Base-by-base conservation (phyloP, 768 basidiomycete genomes). In the Mycena pura region DNA sequence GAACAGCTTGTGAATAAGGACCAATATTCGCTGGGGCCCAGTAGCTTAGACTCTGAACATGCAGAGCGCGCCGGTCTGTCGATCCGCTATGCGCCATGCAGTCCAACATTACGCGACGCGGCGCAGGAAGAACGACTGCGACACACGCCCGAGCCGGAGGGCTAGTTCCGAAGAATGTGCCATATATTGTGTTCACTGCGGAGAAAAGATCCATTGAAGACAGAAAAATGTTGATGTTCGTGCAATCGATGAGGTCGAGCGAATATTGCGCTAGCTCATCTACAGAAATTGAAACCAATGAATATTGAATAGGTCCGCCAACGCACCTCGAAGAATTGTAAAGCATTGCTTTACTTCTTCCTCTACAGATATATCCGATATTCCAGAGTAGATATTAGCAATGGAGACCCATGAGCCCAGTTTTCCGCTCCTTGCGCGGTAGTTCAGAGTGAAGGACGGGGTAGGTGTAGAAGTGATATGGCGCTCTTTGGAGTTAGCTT, bases 21-120 rank as follows among this genome's bases (percentile, higher is more conserved):
- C 97, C 97, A 54, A 99, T 99, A 72, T 99, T 99, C 10, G 97
- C 97, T 13, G 97, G 95, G 25, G 96, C 97, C 97, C 97, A 99
- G 70, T 99, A 98, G 74, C 96, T 98, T 63, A 98, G 70, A 9
- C 95, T 84, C 74, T 99, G 97, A 2, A 99, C 97, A 70, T 99
- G 97, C 43, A 99, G 80, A 0, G 93, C 89, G 55, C 85, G 85
- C 41, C 96, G 79, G 55, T 86, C 82, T 6, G 69, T 48, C 6
- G 69, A 46, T 19, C 57, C 69, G 9, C 70, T 82, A 91, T n/a
- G 93, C 10, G 64, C 93, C n/a, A 92, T 75, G 63, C 90, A 92
- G 61, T 98, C 96, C 22, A 99, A 72, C 53, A 82, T 78, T 27
- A 96, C 78, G 3, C 85, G 83, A 32, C 79, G 72, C 3, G 81